These are phyloP conservation scores for Entoloma clypeatum DNA, from an alignment of 1,284 basidiomycete species.

Conservation along the genomic window DNA sequence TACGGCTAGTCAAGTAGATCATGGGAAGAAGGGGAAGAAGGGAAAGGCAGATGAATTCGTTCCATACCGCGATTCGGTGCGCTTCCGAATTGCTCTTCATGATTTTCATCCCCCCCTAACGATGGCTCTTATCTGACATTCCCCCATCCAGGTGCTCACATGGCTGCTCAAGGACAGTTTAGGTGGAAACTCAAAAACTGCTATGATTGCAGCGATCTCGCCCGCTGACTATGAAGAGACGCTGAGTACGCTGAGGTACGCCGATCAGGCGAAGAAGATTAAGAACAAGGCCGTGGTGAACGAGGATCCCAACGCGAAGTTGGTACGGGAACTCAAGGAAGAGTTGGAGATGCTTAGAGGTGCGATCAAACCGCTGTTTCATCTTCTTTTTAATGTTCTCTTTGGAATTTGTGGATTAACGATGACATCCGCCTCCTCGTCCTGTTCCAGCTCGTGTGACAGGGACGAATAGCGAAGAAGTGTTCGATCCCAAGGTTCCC, in stretches of 20 bases:
- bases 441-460: conserved; percentile 61
- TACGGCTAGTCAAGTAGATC: conserved; percentile 62
- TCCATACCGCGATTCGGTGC: conserved; percentile 90
- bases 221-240: conserved; percentile 99
- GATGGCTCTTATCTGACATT: no score
- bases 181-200: conserved; percentile 93
- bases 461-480: conserved; percentile 63
- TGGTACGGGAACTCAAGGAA: conserved; percentile 97
- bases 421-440: conserved; percentile 8
- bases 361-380: conserved; percentile 36
- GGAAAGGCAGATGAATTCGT: conserved; percentile 86
- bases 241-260: conserved; percentile 91
- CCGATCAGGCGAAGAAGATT: conserved; percentile 99
- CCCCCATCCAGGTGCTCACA: conserved; percentile 81
- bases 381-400: conserved; percentile 9
- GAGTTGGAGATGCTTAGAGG: conserved; percentile 88
- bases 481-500: conserved; percentile 86
- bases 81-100: conserved; percentile 24
- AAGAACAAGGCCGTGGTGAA: conserved; percentile 99
- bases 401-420: conserved; percentile 12
- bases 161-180: conserved; percentile 98
- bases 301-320: conserved; percentile 98
- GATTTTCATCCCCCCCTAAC: conserved; percentile 4
- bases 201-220: conserved; percentile 98
- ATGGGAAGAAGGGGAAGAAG: conserved; percentile 75